Evolutionary conservation across 2,329 filamentous ascomycete species (phyloP), one percentile per base, ranked within the genome.

Genomic region (Aphanocladium album): DNA sequence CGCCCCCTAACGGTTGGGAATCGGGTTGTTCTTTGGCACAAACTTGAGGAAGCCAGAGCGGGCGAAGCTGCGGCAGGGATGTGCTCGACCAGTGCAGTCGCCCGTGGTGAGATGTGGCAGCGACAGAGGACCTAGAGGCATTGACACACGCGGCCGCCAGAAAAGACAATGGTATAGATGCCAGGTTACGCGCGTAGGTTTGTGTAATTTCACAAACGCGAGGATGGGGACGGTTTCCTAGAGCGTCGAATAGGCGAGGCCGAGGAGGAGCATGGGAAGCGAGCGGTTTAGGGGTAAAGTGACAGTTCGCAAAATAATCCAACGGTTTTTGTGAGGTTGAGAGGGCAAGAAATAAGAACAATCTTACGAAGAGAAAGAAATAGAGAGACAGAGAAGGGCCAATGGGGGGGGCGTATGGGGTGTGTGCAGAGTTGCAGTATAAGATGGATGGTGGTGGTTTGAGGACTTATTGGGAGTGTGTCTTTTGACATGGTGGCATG

Each of bases 101-200:
- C 46, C 56, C 46, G 56, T 23, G 46, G 33, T 51, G 23, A 51
- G n/a, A 58, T 58, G 33, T 23, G 37, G 56, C 35, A 43, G 46
- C 25, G 56, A 51, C 14, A 41, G 23, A 51, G 35, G 35, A 43
- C 37, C 46, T 35, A 50, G 23, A 58, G 46, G 56, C 56, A 58
- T 58, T 58, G 56, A 58, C 54, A 49, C 54, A 49, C 30, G 11
- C 43, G 37, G 39, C 16, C 27, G 23, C 16, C 11, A 27, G 27
- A 17, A 39, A 17, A 39, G 49, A 57, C 54, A 49, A 43, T 21
- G 54, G 23, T 47, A 57, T 19, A 47, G 33, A 4, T 39, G 43
- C 43, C n/a, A 19, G 43, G 9, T 33, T 19, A 19, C 21, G 17
- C 35, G 30, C 7, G 33, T 21, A 30, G 9, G 30, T 39, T n/a